A percentile compares a stretch with the other conserved stretches of the same genome.
phyloP scores from a whole-genome alignment of 768 basidiomycete species.

The Lyophyllum atratum region DNA sequence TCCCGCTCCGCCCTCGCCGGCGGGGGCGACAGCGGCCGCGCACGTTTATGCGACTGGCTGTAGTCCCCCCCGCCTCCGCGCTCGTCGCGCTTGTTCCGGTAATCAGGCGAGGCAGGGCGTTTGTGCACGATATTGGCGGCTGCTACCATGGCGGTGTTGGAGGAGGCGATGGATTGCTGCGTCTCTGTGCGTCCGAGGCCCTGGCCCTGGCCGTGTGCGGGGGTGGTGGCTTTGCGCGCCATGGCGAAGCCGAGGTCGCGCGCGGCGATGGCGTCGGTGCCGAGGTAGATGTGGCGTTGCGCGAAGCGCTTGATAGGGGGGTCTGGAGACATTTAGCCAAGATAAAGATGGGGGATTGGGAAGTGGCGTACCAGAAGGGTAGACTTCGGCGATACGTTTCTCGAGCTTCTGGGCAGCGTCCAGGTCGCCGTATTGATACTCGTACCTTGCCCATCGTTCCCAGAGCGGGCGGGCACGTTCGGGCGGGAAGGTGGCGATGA shows the following conservation, averaged over 20 bases:
- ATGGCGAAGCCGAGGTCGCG: slow-evolving; percentile 85
- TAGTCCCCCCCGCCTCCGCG: slow-evolving; percentile 13
- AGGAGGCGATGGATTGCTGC: slow-evolving; percentile 28
- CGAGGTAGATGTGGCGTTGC: slow-evolving; percentile 79
- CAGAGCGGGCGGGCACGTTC: slow-evolving; percentile 85
- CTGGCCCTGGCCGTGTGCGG: too few relatives aligned
- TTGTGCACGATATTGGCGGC: slow-evolving; percentile 25
- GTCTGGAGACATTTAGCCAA: slow-evolving; percentile 46
- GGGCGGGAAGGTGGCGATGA: slow-evolving; percentile 74
- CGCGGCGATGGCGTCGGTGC: slow-evolving; percentile 85
- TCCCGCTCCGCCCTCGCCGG: slow-evolving; percentile 10
- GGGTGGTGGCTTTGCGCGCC: slow-evolving; percentile 36
- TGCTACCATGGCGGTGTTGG: slow-evolving; percentile 37
- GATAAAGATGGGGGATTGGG: background rate
- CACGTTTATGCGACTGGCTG: slow-evolving; percentile 14
- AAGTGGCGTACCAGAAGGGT: slow-evolving; percentile 67
- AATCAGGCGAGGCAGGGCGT: slow-evolving; percentile 15
- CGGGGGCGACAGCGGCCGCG: slow-evolving; percentile 10
- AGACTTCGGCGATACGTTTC: slow-evolving; percentile 84
- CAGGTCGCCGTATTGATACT: slow-evolving; percentile 94
- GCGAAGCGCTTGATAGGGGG: slow-evolving; percentile 91
- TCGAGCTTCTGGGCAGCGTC: slow-evolving; percentile 88
- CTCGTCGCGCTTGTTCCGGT: slow-evolving; percentile 17
- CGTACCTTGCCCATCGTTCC: slow-evolving; percentile 96
- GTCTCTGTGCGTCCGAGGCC: slow-evolving; percentile 37